Base-by-base conservation (phyloP, 2,329 filamentous ascomycete species). In the Thielaviopsis punctulata region DNA sequence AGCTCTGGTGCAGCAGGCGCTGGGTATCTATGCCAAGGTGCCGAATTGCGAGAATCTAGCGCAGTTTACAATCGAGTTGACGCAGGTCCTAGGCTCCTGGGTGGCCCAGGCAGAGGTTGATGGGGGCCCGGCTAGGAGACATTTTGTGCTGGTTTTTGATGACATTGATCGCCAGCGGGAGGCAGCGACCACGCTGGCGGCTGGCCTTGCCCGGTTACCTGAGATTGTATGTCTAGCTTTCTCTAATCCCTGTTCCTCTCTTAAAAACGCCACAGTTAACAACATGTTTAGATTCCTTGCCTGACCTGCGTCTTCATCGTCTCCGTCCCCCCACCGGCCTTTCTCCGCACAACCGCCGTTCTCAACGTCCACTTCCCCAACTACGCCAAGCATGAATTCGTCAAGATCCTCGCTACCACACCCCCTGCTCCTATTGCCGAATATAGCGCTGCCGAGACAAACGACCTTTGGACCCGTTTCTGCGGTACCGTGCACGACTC, bases 401-500 rank as follows among this genome's bases (percentile, higher is more conserved):
- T 93, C 51, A 70, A 76, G 41, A 93, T 98, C 57, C 70, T 95
- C 23, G 73, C 80, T n/a, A 68, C 72, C 6, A 68, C 65, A 2
- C 69, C 70, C 1, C 69, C 71, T 0, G 54, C 60, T 1, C 55
- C 68, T 10, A 71, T 69, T 58, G 68, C 63, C 60, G 79, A 70
- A 67, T 80, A 69, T 21, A 71, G 68, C 1, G 58, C 63, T 47
- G 66, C 69, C 47, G 75, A 79, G 55, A 82, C 82, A 9, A 63
- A 67, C 22, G 83, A 84, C 65, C 75, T 90, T 15, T 92, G 85
- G 84, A 70, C 78, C 13, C 80, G 87, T 45, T 96, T 94, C 69
- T 79, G 82, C 56, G 79, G 79, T 48, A 86, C 86, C 4, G 80
- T 95, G 13, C 92, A 93, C 73, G 92, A 98, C 62, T 80, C 89